Percentiles rank a stretch among this genome's conserved stretches.
phyloP scores from a whole-genome alignment of 1,284 basidiomycete species.

The Megacollybia platyphylla region DNA sequence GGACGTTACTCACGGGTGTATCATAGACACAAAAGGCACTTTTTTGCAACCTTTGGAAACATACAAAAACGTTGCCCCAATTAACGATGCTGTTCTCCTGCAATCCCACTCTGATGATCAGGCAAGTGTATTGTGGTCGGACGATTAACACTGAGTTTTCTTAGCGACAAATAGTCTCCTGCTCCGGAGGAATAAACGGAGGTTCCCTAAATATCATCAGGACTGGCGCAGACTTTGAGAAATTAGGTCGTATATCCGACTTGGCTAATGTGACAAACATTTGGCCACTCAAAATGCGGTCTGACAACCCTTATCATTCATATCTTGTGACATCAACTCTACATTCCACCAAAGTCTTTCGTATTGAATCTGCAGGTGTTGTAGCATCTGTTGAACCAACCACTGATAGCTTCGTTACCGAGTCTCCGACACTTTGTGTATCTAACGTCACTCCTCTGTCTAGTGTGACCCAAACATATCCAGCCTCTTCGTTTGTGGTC shows the following conservation, averaged over 20 bases:
- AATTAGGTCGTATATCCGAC: slow-evolving; percentile 50
- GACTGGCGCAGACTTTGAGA: slow-evolving; percentile 77
- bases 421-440: slow-evolving; percentile 53
- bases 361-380: slow-evolving; percentile 25
- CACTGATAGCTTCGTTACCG: slow-evolving; percentile 28
- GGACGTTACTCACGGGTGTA: slow-evolving; percentile 24
- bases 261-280: slow-evolving; percentile 44
- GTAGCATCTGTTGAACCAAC: slow-evolving; percentile 25
- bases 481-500: slow-evolving; percentile 41
- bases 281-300: slow-evolving; percentile 51
- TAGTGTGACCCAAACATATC: slow-evolving; percentile 26
- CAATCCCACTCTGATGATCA: slow-evolving; percentile 68
- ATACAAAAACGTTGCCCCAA: slow-evolving; percentile 79
- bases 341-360: slow-evolving; percentile 37
- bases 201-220: slow-evolving; percentile 77
- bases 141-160: slow-evolving; percentile 4
- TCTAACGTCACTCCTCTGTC: slow-evolving; percentile 32
- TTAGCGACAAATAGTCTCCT: slow-evolving; percentile 76
- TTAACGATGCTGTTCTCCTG: slow-evolving; percentile 73
- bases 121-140: slow-evolving; percentile 25
- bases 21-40: slow-evolving; percentile 37
- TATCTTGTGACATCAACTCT: slow-evolving; percentile 50
- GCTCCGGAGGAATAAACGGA: slow-evolving; percentile 74
- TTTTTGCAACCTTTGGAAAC: slow-evolving; percentile 48
- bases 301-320: slow-evolving; percentile 40